Base-by-base conservation (phyloP, 805 yeast genomes). In the Aciculoconidium aculeatum region DNA sequence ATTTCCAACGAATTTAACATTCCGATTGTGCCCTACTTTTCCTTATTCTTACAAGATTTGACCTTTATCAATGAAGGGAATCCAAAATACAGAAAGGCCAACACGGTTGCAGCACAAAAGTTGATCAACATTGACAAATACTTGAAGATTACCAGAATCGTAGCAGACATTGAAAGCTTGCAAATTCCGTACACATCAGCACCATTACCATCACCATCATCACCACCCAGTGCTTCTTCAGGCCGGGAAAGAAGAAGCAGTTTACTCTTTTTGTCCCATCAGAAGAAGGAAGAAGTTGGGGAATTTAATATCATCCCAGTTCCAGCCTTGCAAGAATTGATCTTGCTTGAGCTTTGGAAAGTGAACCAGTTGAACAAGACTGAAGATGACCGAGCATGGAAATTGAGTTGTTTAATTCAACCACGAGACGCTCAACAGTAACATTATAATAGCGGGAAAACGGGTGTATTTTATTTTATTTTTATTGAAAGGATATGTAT, bases 31-130 rank as follows among this genome's bases (percentile, higher is more conserved):
- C 94, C 94, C 11, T 83, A 81, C 48, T 67, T 82, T 34, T 77
- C 81, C 25, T 56, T 83, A 31, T 82, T 80, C 50, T 58, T 83
- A 25, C 92, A 80, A 53, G 94, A 83, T 53, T 62, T 83, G 44
- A 81, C 88, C 0, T 81, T 82, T 56, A 75, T 81, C n/a, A 70
- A 77, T 29, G 94, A 83, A 42, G 90, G 92, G n/a, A 82, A 82
- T 47, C 69, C 80, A 21, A 78, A 75, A 42, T 77, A 61, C 49
- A 64, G 88, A 48, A 72, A 65, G 36, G 77, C 80, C 4, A 72
- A 75, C 37, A 70, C 61, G 5, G 72, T 73, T 44, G 58, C 74
- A 44, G 67, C 67, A 38, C 75, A 72, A 44, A 72, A 72, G 42
- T 60, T 80, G 39, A 73, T 83, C 45, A 81, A 83, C 46, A 72